Percentiles rank a stretch among this genome's conserved stretches.
Conservation (phyloP, 352 stramenopile genomes). For the Achlya hypogyna region DNA sequence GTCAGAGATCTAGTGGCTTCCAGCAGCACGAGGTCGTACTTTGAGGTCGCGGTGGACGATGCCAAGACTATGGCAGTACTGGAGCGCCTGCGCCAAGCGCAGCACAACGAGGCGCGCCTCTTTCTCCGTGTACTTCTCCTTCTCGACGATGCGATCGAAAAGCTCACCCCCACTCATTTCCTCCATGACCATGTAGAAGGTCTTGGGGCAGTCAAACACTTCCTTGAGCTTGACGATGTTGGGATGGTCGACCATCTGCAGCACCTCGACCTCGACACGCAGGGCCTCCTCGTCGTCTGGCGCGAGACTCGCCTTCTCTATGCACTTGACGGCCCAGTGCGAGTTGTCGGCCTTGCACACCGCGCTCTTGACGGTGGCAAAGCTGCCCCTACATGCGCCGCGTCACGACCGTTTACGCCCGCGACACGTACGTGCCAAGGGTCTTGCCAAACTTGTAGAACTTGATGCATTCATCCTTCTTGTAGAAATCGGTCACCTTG, state of each 20-base stretch:
- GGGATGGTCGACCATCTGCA: conserved; percentile 69
- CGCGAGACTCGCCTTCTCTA: conserved; percentile 70
- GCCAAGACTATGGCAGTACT: conserved; percentile 82
- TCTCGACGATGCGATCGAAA: conserved; percentile 89
- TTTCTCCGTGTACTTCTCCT: conserved; percentile 87
- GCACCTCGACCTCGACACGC: conserved; percentile 71
- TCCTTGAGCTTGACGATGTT: conserved; percentile 86
- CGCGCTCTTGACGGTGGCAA: conserved; percentile 78
- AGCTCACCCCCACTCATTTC: conserved; percentile 86
- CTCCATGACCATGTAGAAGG: conserved; percentile 90
- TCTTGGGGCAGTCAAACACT: conserved; percentile 82
- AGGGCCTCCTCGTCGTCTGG: conserved; percentile 75
- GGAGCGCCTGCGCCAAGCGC: conserved; percentile 70
- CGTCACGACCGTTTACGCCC: background rate
- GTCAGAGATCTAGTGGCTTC: background rate
- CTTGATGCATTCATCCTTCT: conserved; percentile 80
- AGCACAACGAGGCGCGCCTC: conserved; percentile 78
- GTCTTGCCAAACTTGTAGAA: conserved; percentile 87
- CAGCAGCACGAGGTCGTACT: background rate
- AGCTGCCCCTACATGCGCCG: conserved; percentile 44
- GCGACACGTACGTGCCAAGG: conserved; percentile 65
- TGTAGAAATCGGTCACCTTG: conserved; percentile 83
- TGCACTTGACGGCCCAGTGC: conserved; percentile 77
- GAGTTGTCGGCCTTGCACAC: conserved; percentile 68
- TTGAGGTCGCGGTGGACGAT: conserved; percentile 89